Evolutionary conservation across 2,329 filamentous ascomycete genomes (phyloP), one percentile per base, ranked within the genome.

Genomic region (Aureobasidium sp.): DNA sequence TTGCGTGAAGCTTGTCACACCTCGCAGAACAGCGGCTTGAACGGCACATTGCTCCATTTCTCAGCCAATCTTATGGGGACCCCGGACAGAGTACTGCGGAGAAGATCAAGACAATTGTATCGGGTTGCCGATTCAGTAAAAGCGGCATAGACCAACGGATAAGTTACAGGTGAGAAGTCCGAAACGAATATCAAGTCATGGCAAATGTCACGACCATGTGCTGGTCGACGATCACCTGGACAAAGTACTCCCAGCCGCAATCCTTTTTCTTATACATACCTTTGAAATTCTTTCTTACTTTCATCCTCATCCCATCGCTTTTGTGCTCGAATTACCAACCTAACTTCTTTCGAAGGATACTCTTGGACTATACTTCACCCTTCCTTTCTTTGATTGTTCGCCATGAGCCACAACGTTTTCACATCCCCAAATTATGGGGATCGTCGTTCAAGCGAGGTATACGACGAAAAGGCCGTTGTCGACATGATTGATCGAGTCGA

Each of bases 401-500:
- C 30, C 8, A 58, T 58, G 54, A 58, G 41, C 41, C 30, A 48
- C 42, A 42, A 42, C 42, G 42, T 58, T 16, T 58, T 48, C 16
- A 16, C 41, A 2, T n/a, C 41, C 13, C 54, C 41, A n/a, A 39
- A 47, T 13, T 47, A 36, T 30, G 54, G 42, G 7, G 54, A 42
- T 21, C 54, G 54, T 30, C 54, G 25, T 29, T 58, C 54, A 9
- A 21, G 11, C 29, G 54, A 39, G 29, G 6, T 34, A 4, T 58
- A 47, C 42, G 54, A 58, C 16, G 57, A 59, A n/a, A 59, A 59
- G 27, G 45, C 44, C 34, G 14, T 25, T 32, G 44, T 59, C 45
- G 57, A 59, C 36, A 59, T 59, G 57, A 41, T 59, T 27, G 57
- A 59, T 27, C 45, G 57, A 34, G 57, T 59, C 10, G 44, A 50